phyloP scores from a whole-genome alignment of 2,329 filamentous ascomycete genomes.

The Apiospora phragmitis region DNA sequence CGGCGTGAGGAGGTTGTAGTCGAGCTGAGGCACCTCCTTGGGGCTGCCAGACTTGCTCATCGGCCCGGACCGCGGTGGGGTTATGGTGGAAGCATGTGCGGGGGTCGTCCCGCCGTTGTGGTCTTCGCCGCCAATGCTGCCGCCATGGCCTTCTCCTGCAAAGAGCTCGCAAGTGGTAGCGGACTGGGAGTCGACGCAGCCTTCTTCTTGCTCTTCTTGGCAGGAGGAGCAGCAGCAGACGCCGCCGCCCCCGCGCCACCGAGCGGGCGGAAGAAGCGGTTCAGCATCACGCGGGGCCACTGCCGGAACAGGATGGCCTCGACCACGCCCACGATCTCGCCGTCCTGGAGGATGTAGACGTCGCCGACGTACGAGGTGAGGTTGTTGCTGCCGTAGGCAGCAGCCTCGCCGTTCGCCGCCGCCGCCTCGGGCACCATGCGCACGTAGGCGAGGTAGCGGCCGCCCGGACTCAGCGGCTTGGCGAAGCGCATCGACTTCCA shows the following conservation, averaged over 20 bases:
- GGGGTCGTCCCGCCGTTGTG: not conserved
- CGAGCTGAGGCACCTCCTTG: not conserved
- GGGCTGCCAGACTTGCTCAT: not conserved
- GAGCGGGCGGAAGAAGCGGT: conserved; percentile 39
- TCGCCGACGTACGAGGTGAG: conserved; percentile 32
- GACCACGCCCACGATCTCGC: conserved; percentile 33
- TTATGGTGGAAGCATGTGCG: not conserved
- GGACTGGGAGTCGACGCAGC: not conserved
- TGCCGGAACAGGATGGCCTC: conserved; percentile 38
- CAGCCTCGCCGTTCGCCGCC: not conserved
- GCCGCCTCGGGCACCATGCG: conserved; percentile 35
- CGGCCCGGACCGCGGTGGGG: not conserved
- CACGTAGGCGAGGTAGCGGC: conserved; percentile 37
- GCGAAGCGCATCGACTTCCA: conserved; percentile 36
- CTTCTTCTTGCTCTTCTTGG: not conserved
- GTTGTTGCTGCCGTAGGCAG: conserved; percentile 8
- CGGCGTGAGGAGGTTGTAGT: not conserved
- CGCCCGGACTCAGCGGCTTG: conserved; percentile 29
- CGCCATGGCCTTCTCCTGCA: not conserved
- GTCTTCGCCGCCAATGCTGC: not conserved
- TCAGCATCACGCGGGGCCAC: conserved; percentile 36
- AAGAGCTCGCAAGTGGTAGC: not conserved
- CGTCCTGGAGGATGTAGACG: conserved; percentile 36
- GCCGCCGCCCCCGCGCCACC: conserved; percentile 24
- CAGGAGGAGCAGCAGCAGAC: not conserved